Conservation (phyloP, 495 filamentous ascomycete genomes). For the Lentithecium fluviatile region DNA sequence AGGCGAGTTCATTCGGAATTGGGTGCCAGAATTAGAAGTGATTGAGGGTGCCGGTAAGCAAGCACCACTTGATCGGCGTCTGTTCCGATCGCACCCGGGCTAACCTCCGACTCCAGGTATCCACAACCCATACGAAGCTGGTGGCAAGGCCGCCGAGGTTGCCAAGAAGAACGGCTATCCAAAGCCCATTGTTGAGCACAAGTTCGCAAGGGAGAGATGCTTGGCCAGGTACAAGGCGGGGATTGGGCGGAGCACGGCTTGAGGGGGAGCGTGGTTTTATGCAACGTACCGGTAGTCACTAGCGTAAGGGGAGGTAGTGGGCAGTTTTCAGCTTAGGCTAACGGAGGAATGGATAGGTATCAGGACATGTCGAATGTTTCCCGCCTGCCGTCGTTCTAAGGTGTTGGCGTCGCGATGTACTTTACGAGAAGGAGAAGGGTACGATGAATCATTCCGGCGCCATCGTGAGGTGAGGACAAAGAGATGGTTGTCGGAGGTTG, state of each 20-base stretch:
- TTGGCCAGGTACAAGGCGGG: conserved; percentile 73
- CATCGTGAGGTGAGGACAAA: no score
- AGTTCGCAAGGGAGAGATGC: conserved; percentile 61
- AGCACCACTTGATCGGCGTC: no score
- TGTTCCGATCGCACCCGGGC: no score
- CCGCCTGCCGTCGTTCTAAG: no score
- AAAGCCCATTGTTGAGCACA: conserved; percentile 70
- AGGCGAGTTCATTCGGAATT: conserved; percentile 68
- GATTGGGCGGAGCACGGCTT: conserved; percentile 53
- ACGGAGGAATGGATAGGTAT: no score
- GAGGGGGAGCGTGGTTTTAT: background rate
- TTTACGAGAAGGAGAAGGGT: no score
- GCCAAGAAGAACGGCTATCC: conserved; percentile 73
- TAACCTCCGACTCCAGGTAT: conserved; percentile 44
- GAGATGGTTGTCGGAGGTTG: no score
- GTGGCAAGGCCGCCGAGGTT: conserved; percentile 56
- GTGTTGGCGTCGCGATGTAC: no score
- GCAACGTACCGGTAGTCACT: background rate
- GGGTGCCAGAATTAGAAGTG: conserved; percentile 66
- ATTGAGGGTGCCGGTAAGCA: conserved; percentile 53
- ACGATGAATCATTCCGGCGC: no score
- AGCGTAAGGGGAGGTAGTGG: background rate
- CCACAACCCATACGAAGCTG: conserved; percentile 70
- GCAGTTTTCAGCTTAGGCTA: no score
- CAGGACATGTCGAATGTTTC: no score